A percentile compares a stretch with the other conserved stretches of the same genome.
These are phyloP conservation scores for Amylostereum areolatum DNA, from an alignment of 1,284 basidiomycete genomes.

Conservation along the genomic window DNA sequence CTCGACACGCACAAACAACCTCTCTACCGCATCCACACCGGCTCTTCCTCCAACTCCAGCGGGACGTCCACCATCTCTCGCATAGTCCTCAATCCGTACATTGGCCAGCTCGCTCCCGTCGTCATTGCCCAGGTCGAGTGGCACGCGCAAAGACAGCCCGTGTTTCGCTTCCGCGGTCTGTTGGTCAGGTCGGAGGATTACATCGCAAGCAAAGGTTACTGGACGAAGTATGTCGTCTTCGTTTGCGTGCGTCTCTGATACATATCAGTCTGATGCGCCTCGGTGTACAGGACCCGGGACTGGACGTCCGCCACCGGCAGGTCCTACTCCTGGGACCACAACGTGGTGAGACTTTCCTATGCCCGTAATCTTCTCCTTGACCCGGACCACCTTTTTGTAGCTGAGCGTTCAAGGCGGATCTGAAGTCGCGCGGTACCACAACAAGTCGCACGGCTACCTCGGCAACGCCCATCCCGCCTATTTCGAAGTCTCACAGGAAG, in stretches of 20 bases:
- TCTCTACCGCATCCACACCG: neutral
- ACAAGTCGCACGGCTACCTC: neutral
- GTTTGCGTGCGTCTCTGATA: neutral
- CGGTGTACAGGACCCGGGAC: neutral
- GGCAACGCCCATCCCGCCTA: neutral
- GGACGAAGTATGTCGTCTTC: neutral
- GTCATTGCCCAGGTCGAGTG: neutral
- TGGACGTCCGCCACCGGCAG: neutral
- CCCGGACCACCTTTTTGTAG: neutral
- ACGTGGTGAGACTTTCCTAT: neutral
- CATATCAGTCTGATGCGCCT: too few relatives aligned
- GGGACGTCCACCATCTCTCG: neutral
- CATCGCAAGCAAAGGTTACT: neutral
- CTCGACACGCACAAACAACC: neutral
- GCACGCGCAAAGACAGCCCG: neutral
- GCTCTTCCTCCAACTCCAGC: neutral
- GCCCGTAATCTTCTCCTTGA: neutral
- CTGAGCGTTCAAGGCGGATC: neutral
- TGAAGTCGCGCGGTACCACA: neutral
- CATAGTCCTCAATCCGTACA: neutral
- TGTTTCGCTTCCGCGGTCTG: neutral
- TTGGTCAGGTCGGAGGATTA: neutral
- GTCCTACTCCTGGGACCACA: neutral
- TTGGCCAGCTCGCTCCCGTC: neutral
- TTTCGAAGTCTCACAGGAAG: neutral